A percentile compares a stretch with the other conserved stretches of the same genome.
Conservation (phyloP, 1,139 yeast species). For the Suhomyces kunorum region DNA sequence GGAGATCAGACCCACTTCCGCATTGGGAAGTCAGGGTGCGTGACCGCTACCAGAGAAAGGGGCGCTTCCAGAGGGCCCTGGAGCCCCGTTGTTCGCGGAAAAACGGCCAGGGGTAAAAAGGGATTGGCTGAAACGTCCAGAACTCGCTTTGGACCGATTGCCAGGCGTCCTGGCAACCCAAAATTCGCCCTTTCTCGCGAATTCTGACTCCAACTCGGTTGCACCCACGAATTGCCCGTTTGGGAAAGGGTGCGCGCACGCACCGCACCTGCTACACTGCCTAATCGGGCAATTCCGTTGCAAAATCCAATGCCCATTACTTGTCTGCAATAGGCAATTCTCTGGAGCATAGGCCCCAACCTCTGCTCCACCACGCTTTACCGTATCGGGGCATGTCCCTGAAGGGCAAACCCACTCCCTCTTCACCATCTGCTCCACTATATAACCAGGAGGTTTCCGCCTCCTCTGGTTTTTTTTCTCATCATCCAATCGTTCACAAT, state of each 20-base stretch:
- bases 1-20: not conserved
- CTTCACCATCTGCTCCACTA: conserved; percentile 1
- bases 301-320: conserved; percentile 9
- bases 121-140: too few species aligned
- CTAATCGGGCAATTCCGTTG: conserved; percentile 10
- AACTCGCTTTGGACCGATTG: too few species aligned
- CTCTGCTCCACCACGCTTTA: conserved; percentile 1
- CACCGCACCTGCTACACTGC: conserved; percentile 4
- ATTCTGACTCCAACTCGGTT: not conserved
- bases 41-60: not conserved
- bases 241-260: conserved; percentile 13
- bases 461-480: not conserved
- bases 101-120: too few species aligned
- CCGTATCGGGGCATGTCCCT: conserved; percentile 5
- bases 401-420: not conserved
- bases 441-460: conserved; percentile 3
- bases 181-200: too few species aligned
- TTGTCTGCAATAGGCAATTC: conserved; percentile 15
- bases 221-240: conserved; percentile 15
- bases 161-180: not conserved
- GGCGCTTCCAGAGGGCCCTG: not conserved
- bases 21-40: not conserved
- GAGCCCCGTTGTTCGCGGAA: not conserved
- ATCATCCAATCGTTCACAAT: conserved; percentile 10
- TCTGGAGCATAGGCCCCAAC: not conserved